Evolutionary conservation across 139 green algal species (phyloP).

Genomic region (Bryopsis sp.): DNA sequence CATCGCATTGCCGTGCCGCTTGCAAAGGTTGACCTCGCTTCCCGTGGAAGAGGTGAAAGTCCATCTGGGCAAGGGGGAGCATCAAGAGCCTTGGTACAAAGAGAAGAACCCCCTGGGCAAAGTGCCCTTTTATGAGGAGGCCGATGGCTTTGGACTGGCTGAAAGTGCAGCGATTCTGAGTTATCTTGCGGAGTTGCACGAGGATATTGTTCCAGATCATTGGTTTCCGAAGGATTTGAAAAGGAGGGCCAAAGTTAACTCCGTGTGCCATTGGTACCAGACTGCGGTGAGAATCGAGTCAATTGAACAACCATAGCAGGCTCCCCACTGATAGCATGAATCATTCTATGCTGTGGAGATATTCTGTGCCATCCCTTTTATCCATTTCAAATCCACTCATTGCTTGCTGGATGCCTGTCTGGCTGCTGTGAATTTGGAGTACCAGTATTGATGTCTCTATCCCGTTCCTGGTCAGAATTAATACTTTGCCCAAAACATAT

Average conservation of each 20-base stretch:
- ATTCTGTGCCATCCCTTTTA: no score
- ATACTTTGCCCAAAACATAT: no score
- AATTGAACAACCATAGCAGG: no score
- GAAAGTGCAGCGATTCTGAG: conserved; percentile 23
- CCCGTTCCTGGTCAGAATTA: neutral
- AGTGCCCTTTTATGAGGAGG: conserved; percentile 23
- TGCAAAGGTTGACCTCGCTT: conserved; percentile 7
- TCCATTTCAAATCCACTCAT: no score
- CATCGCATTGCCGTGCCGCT: no score
- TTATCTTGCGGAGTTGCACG: conserved; percentile 20
- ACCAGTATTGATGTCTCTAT: neutral
- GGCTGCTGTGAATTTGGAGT: neutral
- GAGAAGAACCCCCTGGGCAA: conserved; percentile 21
- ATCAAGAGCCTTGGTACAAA: conserved; percentile 16
- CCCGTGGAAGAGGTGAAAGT: conserved; percentile 19
- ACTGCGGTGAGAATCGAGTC: neutral
- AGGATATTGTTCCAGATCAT: neutral
- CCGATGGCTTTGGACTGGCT: conserved; percentile 18
- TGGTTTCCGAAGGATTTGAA: conserved; percentile 19
- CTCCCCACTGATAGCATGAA: no score
- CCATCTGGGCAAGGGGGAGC: conserved; percentile 17
- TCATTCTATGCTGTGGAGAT: no score
- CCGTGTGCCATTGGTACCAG: conserved; percentile 22
- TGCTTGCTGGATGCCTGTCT: no score
- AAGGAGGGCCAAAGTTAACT: conserved; percentile 11